Evolutionary conservation across 331 rosid species (phyloP), one percentile per base, ranked within the genome.

Genomic region (Erythrophleum ivorense): DNA sequence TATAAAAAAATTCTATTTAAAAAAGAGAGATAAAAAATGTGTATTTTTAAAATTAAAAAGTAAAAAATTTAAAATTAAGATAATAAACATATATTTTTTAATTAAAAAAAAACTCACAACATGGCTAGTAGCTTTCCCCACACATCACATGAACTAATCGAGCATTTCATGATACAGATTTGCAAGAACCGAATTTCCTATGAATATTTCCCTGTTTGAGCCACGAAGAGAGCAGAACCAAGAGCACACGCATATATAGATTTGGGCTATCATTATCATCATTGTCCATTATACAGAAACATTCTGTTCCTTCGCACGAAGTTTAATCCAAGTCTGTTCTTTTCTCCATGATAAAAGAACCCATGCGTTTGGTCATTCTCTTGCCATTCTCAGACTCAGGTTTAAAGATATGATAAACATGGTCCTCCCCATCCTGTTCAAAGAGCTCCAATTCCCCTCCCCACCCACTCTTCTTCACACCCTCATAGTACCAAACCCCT

Each of bases 401-500:
- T 1, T 62, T n/a, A 54, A 84, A 84, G 33, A 80, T 36, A 45
- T 86, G 89, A 29, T 83, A 86, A 46, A 59, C 78, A 80, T 86
- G 89, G 1, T 3, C 24, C 19, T 84, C 89, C 58, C 82, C 87
- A 4, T 82, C 84, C 9, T 73, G 84, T 18, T 87, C 89, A 69
- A 84, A 84, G 45, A 84, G 9, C 33, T 84, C 74, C 8, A 86
- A 0, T 36, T 86, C 55, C 13, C 89, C 84, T 12, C 69, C 0
- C 89, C 89, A 86, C 14, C 87, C 87, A 68, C 89, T 86, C 19
- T 53, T 53, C 80, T 43, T 77, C 6, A 86, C 57, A 0, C 21
- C 14, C 41, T 86, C 82, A 5, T 83, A 53, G 67, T 80, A 84
- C 50, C 82, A 41, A 59, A 84, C 31, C 41, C 82, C 76, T 60